These are phyloP conservation scores for Aspergillus indologenus DNA, from an alignment of 495 filamentous ascomycete genomes.

Conservation along the genomic window DNA sequence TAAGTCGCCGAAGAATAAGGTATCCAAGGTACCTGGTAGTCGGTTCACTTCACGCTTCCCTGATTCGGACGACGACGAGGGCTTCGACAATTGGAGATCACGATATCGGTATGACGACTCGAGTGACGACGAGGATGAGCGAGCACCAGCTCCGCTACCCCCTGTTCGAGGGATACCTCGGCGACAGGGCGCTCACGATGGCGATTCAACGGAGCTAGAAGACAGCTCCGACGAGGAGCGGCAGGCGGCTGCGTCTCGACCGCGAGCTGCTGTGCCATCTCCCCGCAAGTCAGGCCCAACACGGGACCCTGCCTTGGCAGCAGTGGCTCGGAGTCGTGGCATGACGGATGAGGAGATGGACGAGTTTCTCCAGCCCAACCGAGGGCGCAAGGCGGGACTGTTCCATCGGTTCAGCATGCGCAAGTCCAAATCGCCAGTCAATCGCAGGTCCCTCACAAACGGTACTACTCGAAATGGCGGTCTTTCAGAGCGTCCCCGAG, in stretches of 20 bases:
- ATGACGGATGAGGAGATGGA: constrained; percentile 43
- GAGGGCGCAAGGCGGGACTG: constrained; percentile 37
- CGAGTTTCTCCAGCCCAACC: constrained; percentile 35
- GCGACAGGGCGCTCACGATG: constrained; percentile 46
- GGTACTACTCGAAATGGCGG: constrained; percentile 32
- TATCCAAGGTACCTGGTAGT: constrained; percentile 22
- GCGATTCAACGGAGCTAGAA: constrained; percentile 68
- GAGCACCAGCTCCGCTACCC: constrained; percentile 36
- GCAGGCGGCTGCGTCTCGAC: constrained; percentile 9
- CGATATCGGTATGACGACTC: constrained; percentile 78
- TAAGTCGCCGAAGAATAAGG: constrained; percentile 40
- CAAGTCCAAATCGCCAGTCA: constrained; percentile 34
- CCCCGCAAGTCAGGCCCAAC: constrained; percentile 7
- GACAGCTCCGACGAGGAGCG: constrained; percentile 54
- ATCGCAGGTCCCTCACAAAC: constrained; percentile 26
- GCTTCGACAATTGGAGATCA: constrained; percentile 37
- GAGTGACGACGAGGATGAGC: constrained; percentile 69
- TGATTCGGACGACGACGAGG: constrained; percentile 71
- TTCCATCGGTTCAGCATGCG: constrained; percentile 42
- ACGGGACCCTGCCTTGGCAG: constrained; percentile 37
- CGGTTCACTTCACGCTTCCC: constrained; percentile 47
- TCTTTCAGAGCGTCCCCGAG: constrained; percentile 34
- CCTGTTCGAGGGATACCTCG: constrained; percentile 67
- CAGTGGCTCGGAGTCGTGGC: constrained; percentile 39
- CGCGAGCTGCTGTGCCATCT: constrained; percentile 10